Conservation (phyloP, 2,329 filamentous ascomycete species). For the Falciphora oryzae region DNA sequence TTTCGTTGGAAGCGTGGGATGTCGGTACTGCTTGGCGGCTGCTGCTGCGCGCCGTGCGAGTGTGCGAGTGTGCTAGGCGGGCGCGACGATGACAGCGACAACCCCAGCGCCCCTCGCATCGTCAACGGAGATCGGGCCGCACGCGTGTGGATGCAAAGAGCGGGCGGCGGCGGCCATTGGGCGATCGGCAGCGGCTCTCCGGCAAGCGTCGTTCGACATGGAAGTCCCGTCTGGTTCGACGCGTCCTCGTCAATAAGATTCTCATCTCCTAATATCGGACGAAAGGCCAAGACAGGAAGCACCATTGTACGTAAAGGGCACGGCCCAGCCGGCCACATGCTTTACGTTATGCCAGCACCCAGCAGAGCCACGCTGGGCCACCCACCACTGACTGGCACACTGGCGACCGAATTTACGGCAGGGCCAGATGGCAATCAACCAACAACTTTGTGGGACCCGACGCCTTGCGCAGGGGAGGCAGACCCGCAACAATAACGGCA, state of each 20-base stretch:
- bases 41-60: neutral
- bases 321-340: too few species aligned
- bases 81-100: too few species aligned
- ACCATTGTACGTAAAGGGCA: neutral
- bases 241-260: neutral
- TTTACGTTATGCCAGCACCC: too few species aligned
- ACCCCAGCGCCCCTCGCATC: too few species aligned
- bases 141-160: neutral
- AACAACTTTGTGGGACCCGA: neutral
- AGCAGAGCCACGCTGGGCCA: too few species aligned
- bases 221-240: neutral
- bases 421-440: neutral
- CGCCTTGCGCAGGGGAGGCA: neutral
- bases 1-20: neutral
- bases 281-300: neutral
- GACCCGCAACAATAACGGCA: neutral
- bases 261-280: neutral
- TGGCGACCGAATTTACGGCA: neutral
- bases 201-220: neutral
- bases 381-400: too few species aligned
- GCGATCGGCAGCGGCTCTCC: conserved; percentile 1
- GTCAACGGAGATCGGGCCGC: too few species aligned
- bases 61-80: too few species aligned
- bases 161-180: neutral
- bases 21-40: neutral